Base-by-base conservation (phyloP, 495 filamentous ascomycete species). In the Mycothermus thermophilus region DNA sequence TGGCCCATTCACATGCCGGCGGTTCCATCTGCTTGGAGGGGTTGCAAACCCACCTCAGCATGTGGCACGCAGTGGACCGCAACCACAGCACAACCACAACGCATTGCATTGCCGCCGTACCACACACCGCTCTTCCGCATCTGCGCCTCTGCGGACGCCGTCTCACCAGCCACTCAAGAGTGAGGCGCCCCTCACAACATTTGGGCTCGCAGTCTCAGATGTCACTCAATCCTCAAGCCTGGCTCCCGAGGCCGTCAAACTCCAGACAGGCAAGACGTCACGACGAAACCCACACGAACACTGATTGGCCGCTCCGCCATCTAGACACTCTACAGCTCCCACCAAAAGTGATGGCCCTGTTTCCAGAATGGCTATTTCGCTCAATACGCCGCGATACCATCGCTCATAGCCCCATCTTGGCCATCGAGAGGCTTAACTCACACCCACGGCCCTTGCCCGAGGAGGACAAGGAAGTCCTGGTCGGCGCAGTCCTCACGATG, bases 311-410 rank as follows among this genome's bases (percentile, higher is more conserved):
- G 27, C 19, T 29, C 13, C 32, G 32, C 13, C 14, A 19, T 11
- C 26, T 30, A 21, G 27, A 35, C 21, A 13, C 27, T 9, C 14
- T 35, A 15, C 18, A 30, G 19, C 27, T 40, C 14, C 27, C 21
- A 1, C 31, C 13, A 11, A 23, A 61, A 65, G 16, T 23, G 17
- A 49, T 50, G 49, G 47, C 37, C 15, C 38, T 50, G 27, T 39
- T 52, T 15, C 42, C 42, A 5, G 49, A 50, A 27, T 51, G 52
- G 52, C 42, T 53, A 12, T 23, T 51, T 23, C 47, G 49, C 4
- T 46, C 44, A 5, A 42, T 42, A 16, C 42, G 42, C n/a, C 37
- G 47, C 20, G 44, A 50, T 4, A 30, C 32, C 35, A 26, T 40
- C 34, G 35, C 43, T 8, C 41, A 41, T 24, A 48, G 35, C 35